Evolutionary conservation across 306 rosid genomes (phyloP).

Genomic region (Malus fusca): DNA sequence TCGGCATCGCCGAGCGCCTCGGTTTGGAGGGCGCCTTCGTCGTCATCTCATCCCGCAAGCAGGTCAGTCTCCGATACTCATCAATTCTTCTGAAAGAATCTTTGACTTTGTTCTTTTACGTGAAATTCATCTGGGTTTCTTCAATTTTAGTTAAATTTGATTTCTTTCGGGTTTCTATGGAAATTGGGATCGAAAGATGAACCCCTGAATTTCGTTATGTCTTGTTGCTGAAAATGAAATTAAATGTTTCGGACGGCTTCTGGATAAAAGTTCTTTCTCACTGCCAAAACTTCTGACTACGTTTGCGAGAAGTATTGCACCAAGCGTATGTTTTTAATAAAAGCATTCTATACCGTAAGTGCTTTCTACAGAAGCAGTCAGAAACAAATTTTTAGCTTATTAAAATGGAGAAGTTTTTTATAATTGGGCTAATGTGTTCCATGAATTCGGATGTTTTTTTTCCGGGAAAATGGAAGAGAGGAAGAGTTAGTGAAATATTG

Average conservation of each 20-base stretch:
- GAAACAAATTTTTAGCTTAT: background rate
- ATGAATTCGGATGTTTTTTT: background rate
- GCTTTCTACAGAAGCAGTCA: too few relatives aligned
- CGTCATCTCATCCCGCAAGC: conserved; percentile 84
- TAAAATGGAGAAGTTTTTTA: background rate
- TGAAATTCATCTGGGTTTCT: background rate
- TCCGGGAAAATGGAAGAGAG: background rate
- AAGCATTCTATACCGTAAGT: too few relatives aligned
- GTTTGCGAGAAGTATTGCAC: too few relatives aligned
- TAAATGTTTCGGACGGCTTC: background rate
- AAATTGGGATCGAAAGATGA: background rate
- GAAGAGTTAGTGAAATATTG: background rate
- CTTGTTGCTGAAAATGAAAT: background rate
- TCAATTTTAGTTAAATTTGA: background rate
- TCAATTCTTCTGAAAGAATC: background rate
- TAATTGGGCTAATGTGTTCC: background rate
- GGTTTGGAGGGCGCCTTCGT: conserved; percentile 89
- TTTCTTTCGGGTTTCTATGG: background rate
- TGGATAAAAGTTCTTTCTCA: too few relatives aligned
- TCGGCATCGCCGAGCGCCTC: conserved; percentile 72
- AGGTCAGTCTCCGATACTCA: conserved; percentile 30
- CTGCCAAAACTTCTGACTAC: too few relatives aligned
- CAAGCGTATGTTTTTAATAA: too few relatives aligned
- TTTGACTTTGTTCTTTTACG: background rate
- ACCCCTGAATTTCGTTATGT: background rate